These are phyloP conservation scores for Zizania palustris DNA, from an alignment of 202 grass and related monocot genomes.

Conservation along the genomic window DNA sequence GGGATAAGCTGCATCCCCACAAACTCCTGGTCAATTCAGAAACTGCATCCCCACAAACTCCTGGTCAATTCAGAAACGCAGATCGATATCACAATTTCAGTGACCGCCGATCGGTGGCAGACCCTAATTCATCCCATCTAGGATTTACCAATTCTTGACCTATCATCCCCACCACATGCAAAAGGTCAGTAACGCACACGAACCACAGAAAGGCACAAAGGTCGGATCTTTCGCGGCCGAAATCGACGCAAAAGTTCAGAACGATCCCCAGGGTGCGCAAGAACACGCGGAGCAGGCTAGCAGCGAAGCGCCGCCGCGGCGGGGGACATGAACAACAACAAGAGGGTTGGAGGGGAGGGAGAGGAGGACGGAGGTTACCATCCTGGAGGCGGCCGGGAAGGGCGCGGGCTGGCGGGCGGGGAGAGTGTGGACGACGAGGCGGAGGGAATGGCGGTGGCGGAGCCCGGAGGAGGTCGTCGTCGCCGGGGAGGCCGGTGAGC, in stretches of 20 bases:
- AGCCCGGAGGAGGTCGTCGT: slow-evolving; percentile 34
- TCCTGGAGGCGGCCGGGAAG: slow-evolving; percentile 28
- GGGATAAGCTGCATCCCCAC: slow-evolving; percentile 17
- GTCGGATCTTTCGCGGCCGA: background rate
- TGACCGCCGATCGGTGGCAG: background rate
- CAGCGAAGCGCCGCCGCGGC: background rate
- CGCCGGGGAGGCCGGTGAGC: slow-evolving; percentile 31
- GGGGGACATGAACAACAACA: background rate
- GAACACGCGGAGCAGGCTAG: background rate
- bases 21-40: slow-evolving; percentile 19
- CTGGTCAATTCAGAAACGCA: background rate
- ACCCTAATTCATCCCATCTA: slow-evolving; percentile 11
- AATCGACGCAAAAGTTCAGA: slow-evolving; percentile 14
- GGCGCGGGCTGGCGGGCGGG: slow-evolving; percentile 56
- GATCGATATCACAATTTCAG: background rate
- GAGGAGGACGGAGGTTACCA: slow-evolving; percentile 42
- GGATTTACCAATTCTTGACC: background rate
- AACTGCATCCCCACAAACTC: background rate
- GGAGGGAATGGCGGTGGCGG: slow-evolving; percentile 20
- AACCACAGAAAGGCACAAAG: slow-evolving; percentile 25
- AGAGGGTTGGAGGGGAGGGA: background rate
- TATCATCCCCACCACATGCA: background rate
- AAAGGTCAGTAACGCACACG: background rate
- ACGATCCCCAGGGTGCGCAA: background rate
- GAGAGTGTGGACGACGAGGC: slow-evolving; percentile 46